phyloP scores from a whole-genome alignment of 192 early-diverging fungal species.

The Spinellus fusiger region DNA sequence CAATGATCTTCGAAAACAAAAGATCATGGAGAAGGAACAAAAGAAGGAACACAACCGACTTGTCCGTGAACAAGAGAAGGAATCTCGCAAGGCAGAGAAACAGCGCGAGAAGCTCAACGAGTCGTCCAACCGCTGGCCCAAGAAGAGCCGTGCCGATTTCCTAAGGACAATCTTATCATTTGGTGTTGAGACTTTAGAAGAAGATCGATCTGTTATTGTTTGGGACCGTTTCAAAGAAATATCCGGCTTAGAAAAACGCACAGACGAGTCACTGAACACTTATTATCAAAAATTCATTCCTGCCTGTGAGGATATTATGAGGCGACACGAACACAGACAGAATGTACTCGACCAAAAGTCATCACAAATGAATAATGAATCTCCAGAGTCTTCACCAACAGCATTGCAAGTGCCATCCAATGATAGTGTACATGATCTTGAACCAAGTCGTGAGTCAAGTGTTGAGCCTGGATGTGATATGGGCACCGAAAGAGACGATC shows the following conservation, averaged over 20 bases:
- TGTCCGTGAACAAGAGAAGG: slow-evolving; percentile 37
- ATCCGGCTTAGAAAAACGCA: slow-evolving; percentile 55
- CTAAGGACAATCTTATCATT: slow-evolving; percentile 50
- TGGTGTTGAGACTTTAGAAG: slow-evolving; percentile 40
- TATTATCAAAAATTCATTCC: slow-evolving; percentile 55
- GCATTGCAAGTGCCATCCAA: not conserved
- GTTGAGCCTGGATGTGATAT: slow-evolving; percentile 31
- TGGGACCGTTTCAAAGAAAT: slow-evolving; percentile 72
- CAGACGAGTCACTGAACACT: slow-evolving; percentile 60
- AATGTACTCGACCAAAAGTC: not conserved
- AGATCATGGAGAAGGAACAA: slow-evolving; percentile 34
- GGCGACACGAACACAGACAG: slow-evolving; percentile 14
- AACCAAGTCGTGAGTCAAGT: slow-evolving; percentile 31
- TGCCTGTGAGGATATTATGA: slow-evolving; percentile 55
- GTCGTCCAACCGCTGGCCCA: slow-evolving; percentile 43
- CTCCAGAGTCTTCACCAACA: not conserved
- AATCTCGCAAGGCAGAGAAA: slow-evolving; percentile 35
- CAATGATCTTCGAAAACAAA: slow-evolving; percentile 35
- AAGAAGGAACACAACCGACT: slow-evolving; percentile 31
- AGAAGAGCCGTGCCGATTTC: slow-evolving; percentile 49
- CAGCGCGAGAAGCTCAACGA: slow-evolving; percentile 36
- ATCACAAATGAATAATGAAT: not conserved
- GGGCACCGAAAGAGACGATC: slow-evolving; percentile 34
- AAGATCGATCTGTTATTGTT: slow-evolving; percentile 21
- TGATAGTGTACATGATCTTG: not conserved